Percentiles rank a stretch among this genome's conserved stretches.
Evolutionary conservation across 176 grass and related monocot genomes (phyloP).

Genomic region (Oryza brachyantha): DNA sequence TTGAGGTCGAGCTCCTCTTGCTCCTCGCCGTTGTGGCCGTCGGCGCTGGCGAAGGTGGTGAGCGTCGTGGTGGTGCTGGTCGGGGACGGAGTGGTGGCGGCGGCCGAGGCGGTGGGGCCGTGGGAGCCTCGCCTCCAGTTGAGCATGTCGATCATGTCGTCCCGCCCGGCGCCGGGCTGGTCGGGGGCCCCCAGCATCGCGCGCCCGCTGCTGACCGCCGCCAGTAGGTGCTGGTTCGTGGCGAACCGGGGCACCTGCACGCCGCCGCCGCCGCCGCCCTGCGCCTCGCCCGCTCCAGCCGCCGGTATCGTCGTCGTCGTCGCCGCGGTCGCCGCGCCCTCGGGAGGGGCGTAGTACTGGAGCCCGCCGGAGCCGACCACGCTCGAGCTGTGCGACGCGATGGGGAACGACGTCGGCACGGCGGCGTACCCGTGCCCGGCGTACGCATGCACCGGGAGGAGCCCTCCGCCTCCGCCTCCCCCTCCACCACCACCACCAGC

Average conservation of each 20-base stretch:
- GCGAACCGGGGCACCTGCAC: slow-evolving; percentile 46
- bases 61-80: slow-evolving; percentile 31
- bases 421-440: slow-evolving; percentile 6
- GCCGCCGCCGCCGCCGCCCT: neutral
- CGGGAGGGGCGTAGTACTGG: slow-evolving; percentile 33
- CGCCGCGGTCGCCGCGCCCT: neutral
- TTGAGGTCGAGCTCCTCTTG: slow-evolving; percentile 62
- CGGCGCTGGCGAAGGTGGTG: neutral
- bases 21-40: neutral
- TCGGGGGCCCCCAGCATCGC: slow-evolving; percentile 43
- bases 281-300: neutral
- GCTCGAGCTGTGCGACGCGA: slow-evolving; percentile 44
- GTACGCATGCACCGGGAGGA: slow-evolving; percentile 6
- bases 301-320: neutral
- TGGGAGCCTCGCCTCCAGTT: slow-evolving; percentile 88
- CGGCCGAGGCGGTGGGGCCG: slow-evolving; percentile 13
- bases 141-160: slow-evolving; percentile 80
- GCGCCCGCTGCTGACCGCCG: slow-evolving; percentile 37
- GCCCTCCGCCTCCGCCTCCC: neutral
- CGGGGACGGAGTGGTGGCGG: slow-evolving; percentile 21
- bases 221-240: slow-evolving; percentile 35
- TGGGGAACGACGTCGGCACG: slow-evolving; percentile 34
- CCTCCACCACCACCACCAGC: neutral
- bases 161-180: slow-evolving; percentile 37
- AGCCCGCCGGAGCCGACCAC: slow-evolving; percentile 6